These are phyloP conservation scores for Scleroderma citrinum DNA, from an alignment of 768 basidiomycete species.

Conservation along the genomic window DNA sequence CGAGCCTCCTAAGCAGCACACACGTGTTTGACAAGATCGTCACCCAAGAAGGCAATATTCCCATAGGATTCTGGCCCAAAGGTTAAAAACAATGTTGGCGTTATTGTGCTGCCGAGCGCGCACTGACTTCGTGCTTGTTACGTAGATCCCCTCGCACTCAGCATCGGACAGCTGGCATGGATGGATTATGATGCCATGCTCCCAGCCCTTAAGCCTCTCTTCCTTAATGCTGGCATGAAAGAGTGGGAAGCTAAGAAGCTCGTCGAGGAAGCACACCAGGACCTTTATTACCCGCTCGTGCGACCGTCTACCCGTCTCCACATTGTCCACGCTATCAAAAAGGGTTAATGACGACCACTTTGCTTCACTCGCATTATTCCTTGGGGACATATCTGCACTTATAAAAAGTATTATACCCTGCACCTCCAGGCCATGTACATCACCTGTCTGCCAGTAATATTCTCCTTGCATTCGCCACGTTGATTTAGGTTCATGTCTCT, in stretches of 20 bases:
- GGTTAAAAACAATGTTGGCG: constrained; percentile 32
- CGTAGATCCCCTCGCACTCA: constrained; percentile 52
- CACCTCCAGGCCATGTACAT: constrained; percentile 3
- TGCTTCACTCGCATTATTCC: constrained; percentile 1
- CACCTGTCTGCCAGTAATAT: constrained; percentile 50
- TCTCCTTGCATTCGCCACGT: constrained; percentile 30
- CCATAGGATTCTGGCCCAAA: constrained; percentile 65
- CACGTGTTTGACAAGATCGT: constrained; percentile 53
- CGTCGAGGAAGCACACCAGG: constrained; percentile 57
- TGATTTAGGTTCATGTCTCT: neutral
- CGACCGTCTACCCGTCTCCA: constrained; percentile 48
- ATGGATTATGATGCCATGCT: constrained; percentile 65
- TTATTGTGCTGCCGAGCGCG: constrained; percentile 4
- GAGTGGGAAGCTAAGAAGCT: constrained; percentile 50
- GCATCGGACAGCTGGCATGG: constrained; percentile 68
- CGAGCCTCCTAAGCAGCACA: constrained; percentile 41
- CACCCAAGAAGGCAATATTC: constrained; percentile 52
- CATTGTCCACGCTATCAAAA: constrained; percentile 49
- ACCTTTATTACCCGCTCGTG: constrained; percentile 56
- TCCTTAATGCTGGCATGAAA: constrained; percentile 47
- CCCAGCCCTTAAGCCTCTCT: constrained; percentile 55
- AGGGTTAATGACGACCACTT: constrained; percentile 9
- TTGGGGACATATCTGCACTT: constrained; percentile 17
- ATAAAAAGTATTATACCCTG: constrained; percentile 23
- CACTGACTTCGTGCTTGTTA: constrained; percentile 3